Conservation (phyloP, 441 rosid species). For the Theobroma grandiflorum region DNA sequence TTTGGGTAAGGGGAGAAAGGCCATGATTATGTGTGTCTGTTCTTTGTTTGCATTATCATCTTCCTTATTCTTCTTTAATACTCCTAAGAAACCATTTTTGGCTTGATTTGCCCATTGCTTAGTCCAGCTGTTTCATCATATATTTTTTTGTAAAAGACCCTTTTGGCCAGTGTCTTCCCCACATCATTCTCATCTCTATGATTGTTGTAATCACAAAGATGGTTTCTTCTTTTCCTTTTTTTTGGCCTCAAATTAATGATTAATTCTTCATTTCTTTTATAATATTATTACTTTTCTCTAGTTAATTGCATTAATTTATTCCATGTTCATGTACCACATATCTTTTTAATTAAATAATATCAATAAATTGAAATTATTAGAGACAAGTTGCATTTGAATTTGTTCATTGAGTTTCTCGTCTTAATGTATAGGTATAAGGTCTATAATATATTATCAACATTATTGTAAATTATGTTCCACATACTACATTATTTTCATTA, state of each 20-base stretch:
- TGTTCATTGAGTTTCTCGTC: not conserved
- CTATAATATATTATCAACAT: not conserved
- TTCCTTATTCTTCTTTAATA: not conserved
- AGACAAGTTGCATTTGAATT: not conserved
- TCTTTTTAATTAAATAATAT: not conserved
- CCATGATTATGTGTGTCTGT: constrained; percentile 10
- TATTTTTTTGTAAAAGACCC: not conserved
- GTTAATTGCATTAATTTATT: not conserved
- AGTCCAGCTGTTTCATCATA: constrained; percentile 10
- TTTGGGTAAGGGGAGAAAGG: constrained; percentile 17
- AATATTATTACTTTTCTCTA: not conserved
- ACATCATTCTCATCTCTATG: not conserved
- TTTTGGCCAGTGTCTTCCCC: not conserved
- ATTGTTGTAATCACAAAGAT: not conserved
- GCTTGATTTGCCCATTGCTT: not conserved
- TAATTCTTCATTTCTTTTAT: not conserved
- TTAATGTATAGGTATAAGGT: not conserved
- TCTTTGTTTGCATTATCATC: constrained; percentile 19
- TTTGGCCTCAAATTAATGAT: not conserved
- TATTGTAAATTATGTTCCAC: not conserved
- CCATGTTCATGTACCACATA: not conserved
- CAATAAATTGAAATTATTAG: not conserved
- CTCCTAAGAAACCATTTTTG: not conserved
- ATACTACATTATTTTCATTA: not conserved
- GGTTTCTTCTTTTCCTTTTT: not conserved